Percentiles rank a stretch among this genome's conserved stretches.
phyloP scores from a whole-genome alignment of 371 early-diverging fungal species.

The Mortierella sp. region DNA sequence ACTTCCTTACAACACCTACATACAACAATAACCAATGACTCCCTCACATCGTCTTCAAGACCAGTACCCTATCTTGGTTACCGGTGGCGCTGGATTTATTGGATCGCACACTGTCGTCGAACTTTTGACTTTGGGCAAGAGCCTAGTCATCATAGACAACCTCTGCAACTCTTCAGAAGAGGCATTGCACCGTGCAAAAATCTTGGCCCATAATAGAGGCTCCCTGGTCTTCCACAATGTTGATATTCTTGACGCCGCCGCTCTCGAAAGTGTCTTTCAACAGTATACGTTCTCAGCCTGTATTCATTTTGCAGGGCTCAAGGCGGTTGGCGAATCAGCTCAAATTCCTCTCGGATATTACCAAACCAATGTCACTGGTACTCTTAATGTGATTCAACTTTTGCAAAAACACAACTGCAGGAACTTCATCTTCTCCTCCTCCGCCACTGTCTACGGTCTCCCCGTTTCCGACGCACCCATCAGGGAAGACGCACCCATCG shows the following conservation, averaged over 20 bases:
- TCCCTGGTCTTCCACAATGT: slow-evolving; percentile 69
- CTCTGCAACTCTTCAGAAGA: slow-evolving; percentile 78
- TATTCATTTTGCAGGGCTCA: slow-evolving; percentile 93
- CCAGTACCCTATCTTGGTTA: slow-evolving; percentile 68
- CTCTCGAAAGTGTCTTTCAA: slow-evolving; percentile 67
- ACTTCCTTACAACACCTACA: slow-evolving; percentile 4
- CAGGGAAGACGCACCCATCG: slow-evolving; percentile 70
- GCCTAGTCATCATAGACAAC: slow-evolving; percentile 88
- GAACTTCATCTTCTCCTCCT: slow-evolving; percentile 89
- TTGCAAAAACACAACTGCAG: slow-evolving; percentile 75
- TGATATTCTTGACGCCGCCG: slow-evolving; percentile 64
- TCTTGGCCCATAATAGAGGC: slow-evolving; percentile 70
- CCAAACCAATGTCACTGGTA: slow-evolving; percentile 87
- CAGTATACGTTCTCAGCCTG: slow-evolving; percentile 80
- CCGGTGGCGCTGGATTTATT: slow-evolving; percentile 87
- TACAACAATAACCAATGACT: slow-evolving; percentile 14
- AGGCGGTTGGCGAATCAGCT: slow-evolving; percentile 91
- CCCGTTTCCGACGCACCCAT: slow-evolving; percentile 67
- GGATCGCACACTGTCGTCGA: slow-evolving; percentile 94
- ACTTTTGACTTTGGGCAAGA: slow-evolving; percentile 74
- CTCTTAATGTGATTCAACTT: slow-evolving; percentile 76
- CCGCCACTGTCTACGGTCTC: slow-evolving; percentile 88
- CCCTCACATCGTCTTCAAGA: slow-evolving; percentile 10
- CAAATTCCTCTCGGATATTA: slow-evolving; percentile 89
- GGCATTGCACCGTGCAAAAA: slow-evolving; percentile 70